These are phyloP conservation scores for Asterophora lycoperdoides DNA, from an alignment of 768 basidiomycete species.

Conservation along the genomic window DNA sequence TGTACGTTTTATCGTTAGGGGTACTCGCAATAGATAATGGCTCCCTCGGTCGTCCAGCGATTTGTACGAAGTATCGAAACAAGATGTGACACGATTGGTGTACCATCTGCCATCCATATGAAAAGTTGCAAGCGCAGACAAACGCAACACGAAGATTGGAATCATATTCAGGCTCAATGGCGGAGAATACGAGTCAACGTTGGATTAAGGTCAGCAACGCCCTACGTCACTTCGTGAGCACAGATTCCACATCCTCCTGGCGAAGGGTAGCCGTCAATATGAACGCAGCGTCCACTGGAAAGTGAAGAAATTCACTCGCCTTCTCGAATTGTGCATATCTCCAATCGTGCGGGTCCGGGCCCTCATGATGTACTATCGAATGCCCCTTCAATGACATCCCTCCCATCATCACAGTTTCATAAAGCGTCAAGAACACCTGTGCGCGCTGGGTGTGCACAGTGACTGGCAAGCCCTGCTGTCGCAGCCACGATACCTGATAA, in stretches of 20 bases:
- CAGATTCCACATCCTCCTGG: constrained; percentile 11
- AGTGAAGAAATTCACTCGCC: constrained; percentile 3
- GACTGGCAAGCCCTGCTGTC: constrained; percentile 25
- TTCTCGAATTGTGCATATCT: constrained; percentile 16
- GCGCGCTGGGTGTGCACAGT: constrained; percentile 25
- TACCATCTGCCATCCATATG: no score
- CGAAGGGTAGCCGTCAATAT: background rate
- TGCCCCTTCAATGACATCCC: constrained; percentile 25
- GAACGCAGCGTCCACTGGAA: background rate
- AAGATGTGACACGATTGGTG: no score
- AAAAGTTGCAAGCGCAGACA: no score
- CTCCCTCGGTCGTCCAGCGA: no score
- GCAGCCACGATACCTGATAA: constrained; percentile 18
- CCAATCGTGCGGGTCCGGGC: constrained; percentile 29
- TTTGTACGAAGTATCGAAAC: no score
- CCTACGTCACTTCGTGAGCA: constrained; percentile 2
- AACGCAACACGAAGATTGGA: no score
- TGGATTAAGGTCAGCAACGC: background rate
- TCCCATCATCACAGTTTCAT: constrained; percentile 23
- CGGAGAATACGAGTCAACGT: background rate
- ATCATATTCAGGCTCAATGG: background rate
- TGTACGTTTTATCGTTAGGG: background rate
- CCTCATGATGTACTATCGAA: constrained; percentile 25
- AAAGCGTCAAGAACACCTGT: constrained; percentile 26
- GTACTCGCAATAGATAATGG: no score